Evolutionary conservation across 345 rosid genomes (phyloP).

Genomic region (Conringia planisiliqua): DNA sequence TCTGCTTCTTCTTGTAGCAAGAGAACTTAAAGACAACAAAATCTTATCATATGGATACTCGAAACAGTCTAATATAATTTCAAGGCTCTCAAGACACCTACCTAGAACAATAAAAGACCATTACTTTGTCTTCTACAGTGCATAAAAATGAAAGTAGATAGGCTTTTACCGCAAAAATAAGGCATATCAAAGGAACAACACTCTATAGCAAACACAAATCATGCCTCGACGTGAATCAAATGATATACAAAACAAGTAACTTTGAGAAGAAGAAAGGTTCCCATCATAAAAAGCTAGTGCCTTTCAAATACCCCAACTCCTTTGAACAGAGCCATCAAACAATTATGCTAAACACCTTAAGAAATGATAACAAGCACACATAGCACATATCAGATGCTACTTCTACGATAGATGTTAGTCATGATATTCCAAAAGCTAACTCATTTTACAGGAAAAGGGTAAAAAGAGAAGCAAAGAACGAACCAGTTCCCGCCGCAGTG

Average conservation of each 20-base stretch:
- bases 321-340: not conserved
- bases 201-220: not conserved
- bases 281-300: not conserved
- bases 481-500: conserved; percentile 97
- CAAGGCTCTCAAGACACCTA: not conserved
- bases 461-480: not conserved
- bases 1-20: not conserved
- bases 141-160: not conserved
- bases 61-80: not conserved
- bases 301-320: not conserved
- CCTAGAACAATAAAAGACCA: not conserved
- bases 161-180: not conserved
- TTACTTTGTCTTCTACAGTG: not conserved
- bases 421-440: not conserved
- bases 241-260: not conserved
- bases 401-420: not conserved
- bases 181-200: not conserved
- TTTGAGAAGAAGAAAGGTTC: not conserved
- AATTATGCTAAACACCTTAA: not conserved
- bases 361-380: not conserved
- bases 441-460: not conserved
- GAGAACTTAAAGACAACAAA: not conserved
- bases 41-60: not conserved
- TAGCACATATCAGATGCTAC: not conserved
- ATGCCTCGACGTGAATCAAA: not conserved